Percentiles rank a stretch among this genome's conserved stretches.
Conservation (phyloP, 108 stramenopile genomes). For the Nannochloropsis oceanica region DNA sequence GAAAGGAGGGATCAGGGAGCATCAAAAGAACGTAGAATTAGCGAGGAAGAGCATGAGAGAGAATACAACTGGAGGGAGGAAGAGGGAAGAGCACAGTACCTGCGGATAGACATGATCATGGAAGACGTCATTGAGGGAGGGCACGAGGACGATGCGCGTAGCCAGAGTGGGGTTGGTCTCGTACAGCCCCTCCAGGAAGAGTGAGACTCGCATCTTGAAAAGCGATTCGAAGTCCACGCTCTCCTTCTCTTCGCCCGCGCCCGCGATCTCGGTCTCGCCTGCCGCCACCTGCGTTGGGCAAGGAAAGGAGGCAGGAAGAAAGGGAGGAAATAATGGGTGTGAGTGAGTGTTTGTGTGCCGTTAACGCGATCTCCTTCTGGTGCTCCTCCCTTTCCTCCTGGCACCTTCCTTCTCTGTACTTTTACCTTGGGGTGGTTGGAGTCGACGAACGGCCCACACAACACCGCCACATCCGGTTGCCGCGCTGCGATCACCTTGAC, state of each 20-base stretch:
- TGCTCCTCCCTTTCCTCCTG: not conserved
- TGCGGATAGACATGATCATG: constrained; percentile 66
- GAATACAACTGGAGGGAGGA: not conserved
- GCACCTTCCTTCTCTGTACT: not conserved
- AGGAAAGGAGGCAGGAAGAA: not conserved
- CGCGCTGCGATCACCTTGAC: constrained; percentile 27
- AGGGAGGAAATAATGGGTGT: not conserved
- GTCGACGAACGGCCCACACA: constrained; percentile 91
- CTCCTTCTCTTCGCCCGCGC: constrained; percentile 45
- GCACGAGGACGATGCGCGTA: constrained; percentile 83
- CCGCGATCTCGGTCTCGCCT: constrained; percentile 26
- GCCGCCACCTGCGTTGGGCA: constrained; percentile 2
- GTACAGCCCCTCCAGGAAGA: constrained; percentile 17
- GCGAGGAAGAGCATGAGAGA: not conserved
- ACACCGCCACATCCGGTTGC: constrained; percentile 73
- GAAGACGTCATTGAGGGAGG: constrained; percentile 77
- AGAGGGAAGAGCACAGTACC: not conserved
- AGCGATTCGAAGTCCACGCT: constrained; percentile 55
- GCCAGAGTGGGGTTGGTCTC: constrained; percentile 14
- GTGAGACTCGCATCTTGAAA: constrained; percentile 41
- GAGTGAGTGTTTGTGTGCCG: not conserved
- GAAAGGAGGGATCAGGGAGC: constrained; percentile 10
- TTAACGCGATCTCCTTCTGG: not conserved
- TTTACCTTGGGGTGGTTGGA: constrained; percentile 47
- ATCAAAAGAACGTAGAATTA: too few relatives aligned